These are phyloP conservation scores for Juncus effusus DNA, from an alignment of 176 grass and related monocot species.

Conservation along the genomic window DNA sequence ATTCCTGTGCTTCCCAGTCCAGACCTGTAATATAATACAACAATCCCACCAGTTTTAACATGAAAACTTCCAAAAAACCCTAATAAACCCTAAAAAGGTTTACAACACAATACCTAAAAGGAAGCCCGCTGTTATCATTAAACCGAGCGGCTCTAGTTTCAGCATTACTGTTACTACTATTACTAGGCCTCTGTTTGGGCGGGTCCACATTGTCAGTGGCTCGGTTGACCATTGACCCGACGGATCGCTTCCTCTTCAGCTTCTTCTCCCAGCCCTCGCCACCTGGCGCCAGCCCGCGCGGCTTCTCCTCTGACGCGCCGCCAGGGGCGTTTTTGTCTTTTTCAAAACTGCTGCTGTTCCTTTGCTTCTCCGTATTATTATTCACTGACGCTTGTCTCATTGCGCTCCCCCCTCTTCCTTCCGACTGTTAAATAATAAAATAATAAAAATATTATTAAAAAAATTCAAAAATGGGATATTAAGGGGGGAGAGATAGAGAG, in stretches of 20 bases:
- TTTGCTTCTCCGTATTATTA: constrained; percentile 45
- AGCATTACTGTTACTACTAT: constrained; percentile 16
- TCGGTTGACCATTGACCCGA: constrained; percentile 71
- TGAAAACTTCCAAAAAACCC: not conserved
- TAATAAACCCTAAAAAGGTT: not conserved
- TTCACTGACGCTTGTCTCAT: constrained; percentile 42
- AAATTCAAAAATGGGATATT: not conserved
- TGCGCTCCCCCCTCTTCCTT: constrained; percentile 41
- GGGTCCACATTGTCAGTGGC: constrained; percentile 32
- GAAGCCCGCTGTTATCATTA: constrained; percentile 27
- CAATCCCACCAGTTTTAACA: not conserved
- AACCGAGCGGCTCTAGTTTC: constrained; percentile 17
- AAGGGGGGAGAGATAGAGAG: not conserved
- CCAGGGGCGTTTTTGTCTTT: constrained; percentile 56
- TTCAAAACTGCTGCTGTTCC: constrained; percentile 30
- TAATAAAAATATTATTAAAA: constrained; percentile 1
- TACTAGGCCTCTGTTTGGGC: constrained; percentile 17
- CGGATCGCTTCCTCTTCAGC: constrained; percentile 58
- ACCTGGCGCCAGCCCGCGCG: constrained; percentile 46
- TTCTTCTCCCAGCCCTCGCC: constrained; percentile 78
- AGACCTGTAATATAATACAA: constrained; percentile 39
- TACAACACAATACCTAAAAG: constrained; percentile 18
- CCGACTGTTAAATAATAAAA: constrained; percentile 41
- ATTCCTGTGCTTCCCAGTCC: constrained; percentile 45
- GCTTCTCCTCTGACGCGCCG: constrained; percentile 56